Percentiles rank a stretch among this genome's conserved stretches.
phyloP scores from a whole-genome alignment of 2,329 filamentous ascomycete genomes.

The Cercospora zeina region DNA sequence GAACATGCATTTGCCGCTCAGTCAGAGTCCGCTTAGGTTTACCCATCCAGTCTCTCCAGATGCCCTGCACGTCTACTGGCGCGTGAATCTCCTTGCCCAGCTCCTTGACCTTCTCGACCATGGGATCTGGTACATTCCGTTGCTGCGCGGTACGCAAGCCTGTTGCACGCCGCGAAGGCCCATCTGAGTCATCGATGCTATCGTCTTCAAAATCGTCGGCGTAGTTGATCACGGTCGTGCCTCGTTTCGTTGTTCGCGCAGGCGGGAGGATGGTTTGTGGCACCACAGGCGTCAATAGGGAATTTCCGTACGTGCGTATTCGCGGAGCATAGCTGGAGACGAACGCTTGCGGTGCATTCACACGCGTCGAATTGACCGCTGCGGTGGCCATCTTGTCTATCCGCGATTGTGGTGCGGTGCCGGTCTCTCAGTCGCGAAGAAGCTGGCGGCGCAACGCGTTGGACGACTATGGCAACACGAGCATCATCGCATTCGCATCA shows the following conservation, averaged over 20 bases:
- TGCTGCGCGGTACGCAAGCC: slow-evolving; percentile 79
- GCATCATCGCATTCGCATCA: slow-evolving; percentile 32
- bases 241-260: slow-evolving; percentile 90
- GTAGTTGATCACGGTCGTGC: slow-evolving; percentile 95
- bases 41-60: slow-evolving; percentile 95
- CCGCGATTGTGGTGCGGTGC: slow-evolving; percentile 1
- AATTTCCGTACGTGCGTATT: slow-evolving; percentile 86
- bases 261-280: slow-evolving; percentile 67
- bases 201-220: slow-evolving; percentile 93
- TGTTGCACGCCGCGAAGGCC: slow-evolving; percentile 63
- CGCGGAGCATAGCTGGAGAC: slow-evolving; percentile 89
- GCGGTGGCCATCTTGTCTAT: slow-evolving; percentile 24
- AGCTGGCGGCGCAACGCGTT: slow-evolving; percentile 14
- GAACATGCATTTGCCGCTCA: slow-evolving; percentile 62
- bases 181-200: slow-evolving; percentile 73
- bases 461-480: slow-evolving; percentile 23
- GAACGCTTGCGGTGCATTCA: slow-evolving; percentile 76
- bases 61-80: slow-evolving; percentile 82
- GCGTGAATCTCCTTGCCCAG: slow-evolving; percentile 76
- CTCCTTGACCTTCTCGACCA: slow-evolving; percentile 64
- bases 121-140: slow-evolving; percentile 61
- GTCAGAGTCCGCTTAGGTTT: slow-evolving; percentile 59
- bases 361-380: slow-evolving; percentile 36
- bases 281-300: slow-evolving; percentile 80
- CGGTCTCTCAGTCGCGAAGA: slow-evolving; percentile 18